phyloP scores from a whole-genome alignment of 129 eudicot species.

The Helianthus tuberosus region DNA sequence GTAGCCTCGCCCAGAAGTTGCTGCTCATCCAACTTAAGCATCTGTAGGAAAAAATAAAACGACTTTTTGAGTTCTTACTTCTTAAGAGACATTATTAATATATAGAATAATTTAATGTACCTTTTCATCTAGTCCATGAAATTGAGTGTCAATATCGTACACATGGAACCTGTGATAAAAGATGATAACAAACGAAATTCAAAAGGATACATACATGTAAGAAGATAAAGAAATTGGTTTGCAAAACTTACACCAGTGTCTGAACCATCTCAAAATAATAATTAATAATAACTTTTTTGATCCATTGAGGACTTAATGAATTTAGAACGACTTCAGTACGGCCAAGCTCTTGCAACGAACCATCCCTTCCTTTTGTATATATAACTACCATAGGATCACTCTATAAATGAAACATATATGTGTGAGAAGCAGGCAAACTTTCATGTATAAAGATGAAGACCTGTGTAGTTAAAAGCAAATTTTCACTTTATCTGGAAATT shows the following conservation, averaged over 20 bases:
- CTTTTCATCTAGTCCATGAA: slow-evolving; percentile 77
- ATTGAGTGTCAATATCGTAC: slow-evolving; percentile 92
- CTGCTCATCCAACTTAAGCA: slow-evolving; percentile 93
- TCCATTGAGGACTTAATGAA: slow-evolving; percentile 86
- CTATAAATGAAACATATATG: slow-evolving; percentile 47
- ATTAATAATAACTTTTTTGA: slow-evolving; percentile 58
- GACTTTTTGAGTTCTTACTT: slow-evolving; percentile 5
- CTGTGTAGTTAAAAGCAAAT: slow-evolving; percentile 13
- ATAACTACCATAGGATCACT: slow-evolving; percentile 97
- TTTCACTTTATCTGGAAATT: neutral
- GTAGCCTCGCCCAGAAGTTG: slow-evolving; percentile 90
- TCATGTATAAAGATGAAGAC: slow-evolving; percentile 29
- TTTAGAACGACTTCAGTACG: slow-evolving; percentile 94
- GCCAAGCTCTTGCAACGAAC: slow-evolving; percentile 83
- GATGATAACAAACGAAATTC: slow-evolving; percentile 20
- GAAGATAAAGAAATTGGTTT: slow-evolving; percentile 9
- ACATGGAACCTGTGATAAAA: slow-evolving; percentile 74
- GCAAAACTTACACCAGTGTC: slow-evolving; percentile 73
- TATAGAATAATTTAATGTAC: slow-evolving; percentile 42
- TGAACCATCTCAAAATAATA: slow-evolving; percentile 92
- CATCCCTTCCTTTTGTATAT: slow-evolving; percentile 75
- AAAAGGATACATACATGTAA: slow-evolving; percentile 5
- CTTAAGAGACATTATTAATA: slow-evolving; percentile 5
- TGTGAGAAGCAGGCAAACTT: slow-evolving; percentile 27
- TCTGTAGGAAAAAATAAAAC: slow-evolving; percentile 43